phyloP scores from a whole-genome alignment of 1,284 basidiomycete species.

The Spongispora temasekensis region DNA sequence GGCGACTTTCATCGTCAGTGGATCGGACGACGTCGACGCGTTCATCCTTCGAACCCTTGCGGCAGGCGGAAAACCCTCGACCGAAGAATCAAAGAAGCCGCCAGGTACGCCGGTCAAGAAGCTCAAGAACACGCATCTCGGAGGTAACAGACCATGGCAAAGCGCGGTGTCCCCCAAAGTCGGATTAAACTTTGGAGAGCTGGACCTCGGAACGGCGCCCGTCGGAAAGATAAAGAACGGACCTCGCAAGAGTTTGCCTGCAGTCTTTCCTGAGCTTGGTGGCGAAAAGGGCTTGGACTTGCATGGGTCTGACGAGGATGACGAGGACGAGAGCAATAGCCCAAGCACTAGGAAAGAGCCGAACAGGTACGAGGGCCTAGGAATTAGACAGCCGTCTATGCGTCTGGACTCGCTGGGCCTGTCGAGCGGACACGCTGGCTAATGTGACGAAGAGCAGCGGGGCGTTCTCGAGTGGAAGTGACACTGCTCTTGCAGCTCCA shows the following conservation, averaged over 20 bases:
- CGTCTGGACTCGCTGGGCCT: slow-evolving; percentile 35
- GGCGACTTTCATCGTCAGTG: slow-evolving; percentile 41
- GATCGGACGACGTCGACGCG: slow-evolving; percentile 54
- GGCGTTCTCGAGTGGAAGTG: slow-evolving; percentile 72
- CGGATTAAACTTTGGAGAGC: slow-evolving; percentile 55
- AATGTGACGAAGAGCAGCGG: slow-evolving; percentile 76
- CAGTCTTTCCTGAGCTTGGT: slow-evolving; percentile 53
- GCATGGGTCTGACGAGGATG: slow-evolving; percentile 38
- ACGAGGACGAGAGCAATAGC: slow-evolving; percentile 50
- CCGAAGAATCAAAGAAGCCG: slow-evolving; percentile 56
- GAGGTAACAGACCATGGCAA: slow-evolving; percentile 70
- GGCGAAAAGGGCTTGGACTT: slow-evolving; percentile 24
- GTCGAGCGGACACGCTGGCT: slow-evolving; percentile 56
- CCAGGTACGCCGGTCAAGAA: slow-evolving; percentile 82
- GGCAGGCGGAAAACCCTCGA: slow-evolving; percentile 49
- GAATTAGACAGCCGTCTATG: slow-evolving; percentile 58
- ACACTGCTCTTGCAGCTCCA: slow-evolving; percentile 65
- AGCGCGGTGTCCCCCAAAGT: slow-evolving; percentile 73
- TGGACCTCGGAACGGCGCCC: slow-evolving; percentile 34
- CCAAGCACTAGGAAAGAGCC: slow-evolving; percentile 48
- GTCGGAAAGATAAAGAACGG: slow-evolving; percentile 45
- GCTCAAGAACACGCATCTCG: slow-evolving; percentile 58
- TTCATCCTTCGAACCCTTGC: slow-evolving; percentile 74
- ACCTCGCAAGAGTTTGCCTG: slow-evolving; percentile 73
- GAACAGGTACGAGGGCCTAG: slow-evolving; percentile 61